Evolutionary conservation across 1,139 yeast species (phyloP), one percentile per base, ranked within the genome.

Genomic region (Candida sanyaensis): DNA sequence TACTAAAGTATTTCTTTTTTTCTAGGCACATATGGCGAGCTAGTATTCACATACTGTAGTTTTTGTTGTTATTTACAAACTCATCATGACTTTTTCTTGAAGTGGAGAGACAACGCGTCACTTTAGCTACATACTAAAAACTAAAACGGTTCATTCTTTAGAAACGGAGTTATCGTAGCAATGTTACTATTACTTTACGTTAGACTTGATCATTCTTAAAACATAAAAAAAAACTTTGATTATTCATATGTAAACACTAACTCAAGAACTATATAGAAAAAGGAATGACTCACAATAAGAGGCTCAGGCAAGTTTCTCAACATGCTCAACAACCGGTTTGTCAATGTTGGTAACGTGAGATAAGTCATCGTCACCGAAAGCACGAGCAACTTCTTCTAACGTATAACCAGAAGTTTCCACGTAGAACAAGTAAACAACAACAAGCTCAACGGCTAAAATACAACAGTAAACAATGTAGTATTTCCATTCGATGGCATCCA

Each of bases 401-500:
- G 83, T 74, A 58, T 76, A 70, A 27, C 83, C 83, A 37, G 77
- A 64, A 17, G 83, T 78, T 61, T 79, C 84, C 36, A 78, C 77
- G 58, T 66, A 75, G 56, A 70, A 66, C 64, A 78, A 69, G 56
- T 61, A 69, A 34, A 73, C 75, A 32, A 73, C 61, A 11, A 59
- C 48, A 21, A 71, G 54, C 52, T 75, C 78, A 41, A 69, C 72
- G 1, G 64, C 69, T 41, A 75, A 56, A 34, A 69, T 56, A 61
- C 75, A 68, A 54, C 77, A 66, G 63, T 63, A 81, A 8, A 82
- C 83, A 54, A 81, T 79, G 61, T 82, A 83, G 66, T 80, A 82
- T 58, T 78, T 80, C 84, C 85, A 81, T 37, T 69, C 71, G 53
- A 82, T 77, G 33, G 77, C 77, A 50, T 74, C 81, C 81, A 82